Base-by-base conservation (phyloP, 768 basidiomycete species). In the Candolleomyces eurysporus region DNA sequence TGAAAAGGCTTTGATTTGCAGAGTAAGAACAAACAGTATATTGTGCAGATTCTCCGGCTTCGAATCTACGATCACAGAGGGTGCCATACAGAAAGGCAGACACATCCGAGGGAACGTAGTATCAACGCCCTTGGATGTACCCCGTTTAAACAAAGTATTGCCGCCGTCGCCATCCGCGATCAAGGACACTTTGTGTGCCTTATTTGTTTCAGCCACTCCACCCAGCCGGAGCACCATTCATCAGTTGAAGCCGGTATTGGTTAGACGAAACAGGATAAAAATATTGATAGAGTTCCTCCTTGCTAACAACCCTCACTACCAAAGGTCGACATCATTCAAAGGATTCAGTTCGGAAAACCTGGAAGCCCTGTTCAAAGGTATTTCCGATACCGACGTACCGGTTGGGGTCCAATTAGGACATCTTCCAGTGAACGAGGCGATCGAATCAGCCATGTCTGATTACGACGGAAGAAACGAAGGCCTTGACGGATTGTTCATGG, bases 271-370 rank as follows among this genome's bases (percentile, higher is more conserved):
- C 7, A 9, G 19, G 3, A 43, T 10, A 21, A 57, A 57, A 16
- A 42, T 46, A 3, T 7, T 57, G 1, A 45, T 57, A 7, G 39
- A 57, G 42, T 57, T 57, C 56, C 56, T 57, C 3, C 45, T 48
- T 2, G 26, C 26, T 4, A 26, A 13, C 13, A 46, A 46, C 9
- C 45, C 45, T 1, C 45, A 46, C 6, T 31, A 58, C 45, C 45
- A 16, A 16, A 21, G 3, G 5, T 30, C 26, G 6, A 9, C 13
- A 3, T 4, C 4, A 1, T 58, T 58, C 48, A 9, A 14, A 46
- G 57, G 57, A 3, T 48, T 30, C 26, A 49, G 48, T 30, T 5
- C 7, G 3, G 57, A 58, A 19, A 31, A 58, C 11, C 19, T 58
- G 5, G 31, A 46, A 2, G 9, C 11, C 9, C 45, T 58, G 0